These are phyloP conservation scores for Athelia sp. DNA, from an alignment of 1,284 basidiomycete species.

Conservation along the genomic window DNA sequence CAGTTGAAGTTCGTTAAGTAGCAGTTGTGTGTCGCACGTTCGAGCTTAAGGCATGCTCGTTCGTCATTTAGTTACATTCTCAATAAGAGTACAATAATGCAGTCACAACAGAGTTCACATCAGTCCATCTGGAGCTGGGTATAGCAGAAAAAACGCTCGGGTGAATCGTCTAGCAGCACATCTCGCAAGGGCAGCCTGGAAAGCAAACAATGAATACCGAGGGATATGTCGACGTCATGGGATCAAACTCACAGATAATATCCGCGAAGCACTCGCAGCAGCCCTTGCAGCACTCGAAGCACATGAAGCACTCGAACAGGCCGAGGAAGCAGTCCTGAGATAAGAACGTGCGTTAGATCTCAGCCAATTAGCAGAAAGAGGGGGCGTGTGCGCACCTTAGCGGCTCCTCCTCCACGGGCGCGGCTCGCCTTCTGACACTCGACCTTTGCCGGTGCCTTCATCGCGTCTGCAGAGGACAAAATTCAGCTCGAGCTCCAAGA, in stretches of 20 bases:
- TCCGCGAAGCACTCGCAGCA: constrained; percentile 43
- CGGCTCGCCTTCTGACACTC: constrained; percentile 37
- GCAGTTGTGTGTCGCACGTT: too few relatives aligned
- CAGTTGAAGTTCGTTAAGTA: too few relatives aligned
- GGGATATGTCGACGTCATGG: constrained; percentile 14
- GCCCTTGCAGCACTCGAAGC: constrained; percentile 54
- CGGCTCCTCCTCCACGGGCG: constrained; percentile 58
- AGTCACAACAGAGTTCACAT: too few relatives aligned
- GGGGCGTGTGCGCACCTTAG: constrained; percentile 36
- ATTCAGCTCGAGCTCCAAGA: background rate
- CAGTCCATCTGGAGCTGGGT: too few relatives aligned
- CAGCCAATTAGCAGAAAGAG: background rate
- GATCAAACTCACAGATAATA: constrained; percentile 35
- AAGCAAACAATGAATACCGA: background rate
- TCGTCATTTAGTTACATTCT: too few relatives aligned
- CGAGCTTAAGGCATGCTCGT: too few relatives aligned
- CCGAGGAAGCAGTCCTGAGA: constrained; percentile 57
- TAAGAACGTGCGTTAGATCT: background rate
- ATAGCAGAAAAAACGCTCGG: too few relatives aligned
- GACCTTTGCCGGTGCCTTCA: constrained; percentile 29
- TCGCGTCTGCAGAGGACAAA: constrained; percentile 24
- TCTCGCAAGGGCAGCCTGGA: too few relatives aligned
- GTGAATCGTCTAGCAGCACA: too few relatives aligned
- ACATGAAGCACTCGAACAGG: constrained; percentile 55
- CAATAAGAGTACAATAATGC: too few relatives aligned